Evolutionary conservation across 2,329 filamentous ascomycete species (phyloP).

Genomic region (Exophiala dermatitidis): DNA sequence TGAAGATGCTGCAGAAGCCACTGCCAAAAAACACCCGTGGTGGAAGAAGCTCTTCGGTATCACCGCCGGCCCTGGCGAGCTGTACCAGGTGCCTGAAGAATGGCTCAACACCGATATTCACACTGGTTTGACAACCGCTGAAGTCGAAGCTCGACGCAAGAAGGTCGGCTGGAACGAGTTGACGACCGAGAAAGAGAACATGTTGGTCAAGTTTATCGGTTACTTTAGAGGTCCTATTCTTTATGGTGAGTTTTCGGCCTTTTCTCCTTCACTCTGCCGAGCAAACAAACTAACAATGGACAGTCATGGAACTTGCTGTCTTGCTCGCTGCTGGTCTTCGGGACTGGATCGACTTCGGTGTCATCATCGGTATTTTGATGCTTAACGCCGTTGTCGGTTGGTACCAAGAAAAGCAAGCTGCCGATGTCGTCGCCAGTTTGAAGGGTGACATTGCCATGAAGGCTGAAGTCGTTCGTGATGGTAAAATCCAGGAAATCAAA

Average conservation of each 20-base stretch:
- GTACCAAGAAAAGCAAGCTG: conserved; percentile 76
- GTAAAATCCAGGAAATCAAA: conserved; percentile 60
- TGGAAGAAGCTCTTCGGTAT: conserved; percentile 49
- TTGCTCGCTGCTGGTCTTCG: conserved; percentile 65
- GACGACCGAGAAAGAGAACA: conserved; percentile 65
- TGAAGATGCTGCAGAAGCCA: conserved; percentile 37
- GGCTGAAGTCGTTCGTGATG: conserved; percentile 60
- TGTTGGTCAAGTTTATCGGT: conserved; percentile 65
- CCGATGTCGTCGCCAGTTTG: conserved; percentile 65
- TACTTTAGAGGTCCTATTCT: conserved; percentile 72
- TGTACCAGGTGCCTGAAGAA: conserved; percentile 52
- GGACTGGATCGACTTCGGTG: conserved; percentile 71
- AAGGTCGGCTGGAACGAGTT: conserved; percentile 65
- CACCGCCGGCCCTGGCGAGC: conserved; percentile 27
- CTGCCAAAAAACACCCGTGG: conserved; percentile 48
- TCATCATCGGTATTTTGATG: conserved; percentile 67
- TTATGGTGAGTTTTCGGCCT: conserved; percentile 54
- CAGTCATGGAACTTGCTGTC: conserved; percentile 71
- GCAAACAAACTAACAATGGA: conserved; percentile 4
- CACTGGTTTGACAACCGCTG: conserved; percentile 51
- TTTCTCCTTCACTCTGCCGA: not conserved
- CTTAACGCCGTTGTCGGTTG: conserved; percentile 71
- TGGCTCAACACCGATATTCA: conserved; percentile 63
- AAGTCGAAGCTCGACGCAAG: conserved; percentile 60
- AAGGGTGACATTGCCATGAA: conserved; percentile 76